phyloP scores from a whole-genome alignment of 768 basidiomycete genomes.

The Suillus americanus region DNA sequence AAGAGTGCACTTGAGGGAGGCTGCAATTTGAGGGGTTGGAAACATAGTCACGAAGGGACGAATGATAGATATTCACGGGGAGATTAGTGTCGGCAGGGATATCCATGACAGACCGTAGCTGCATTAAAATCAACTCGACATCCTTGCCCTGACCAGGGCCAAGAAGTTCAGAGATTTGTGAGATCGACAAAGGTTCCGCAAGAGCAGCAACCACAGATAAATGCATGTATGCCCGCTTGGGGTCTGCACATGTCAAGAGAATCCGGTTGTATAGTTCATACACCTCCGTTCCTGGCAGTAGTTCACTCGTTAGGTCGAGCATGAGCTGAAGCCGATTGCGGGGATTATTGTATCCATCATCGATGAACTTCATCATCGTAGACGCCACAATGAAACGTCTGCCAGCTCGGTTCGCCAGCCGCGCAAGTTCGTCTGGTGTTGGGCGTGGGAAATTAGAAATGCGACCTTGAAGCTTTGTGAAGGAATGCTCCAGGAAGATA shows the following conservation, averaged over 20 bases:
- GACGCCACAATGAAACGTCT: too few relatives aligned
- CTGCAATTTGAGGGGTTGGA: not conserved
- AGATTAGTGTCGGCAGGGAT: not conserved
- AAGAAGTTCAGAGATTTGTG: too few relatives aligned
- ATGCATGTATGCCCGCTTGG: not conserved
- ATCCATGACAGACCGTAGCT: not conserved
- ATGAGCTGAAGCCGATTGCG: too few relatives aligned
- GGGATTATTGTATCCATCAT: too few relatives aligned
- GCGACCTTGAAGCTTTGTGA: too few relatives aligned
- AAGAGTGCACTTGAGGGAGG: not conserved
- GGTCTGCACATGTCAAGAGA: not conserved
- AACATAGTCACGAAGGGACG: not conserved
- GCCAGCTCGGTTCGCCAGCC: too few relatives aligned
- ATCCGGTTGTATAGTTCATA: not conserved
- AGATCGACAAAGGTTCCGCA: too few relatives aligned
- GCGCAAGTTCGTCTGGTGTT: too few relatives aligned
- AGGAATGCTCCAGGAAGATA: too few relatives aligned
- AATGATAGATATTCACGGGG: not conserved
- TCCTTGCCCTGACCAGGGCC: too few relatives aligned
- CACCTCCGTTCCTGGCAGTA: not conserved
- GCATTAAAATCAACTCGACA: rapidly evolving
- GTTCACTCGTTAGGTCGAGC: not conserved
- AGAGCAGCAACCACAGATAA: not conserved
- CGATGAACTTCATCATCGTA: too few relatives aligned
- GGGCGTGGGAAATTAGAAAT: too few relatives aligned